Base-by-base conservation (phyloP, 2,329 filamentous ascomycete species). In the Sclerotinia borealis region DNA sequence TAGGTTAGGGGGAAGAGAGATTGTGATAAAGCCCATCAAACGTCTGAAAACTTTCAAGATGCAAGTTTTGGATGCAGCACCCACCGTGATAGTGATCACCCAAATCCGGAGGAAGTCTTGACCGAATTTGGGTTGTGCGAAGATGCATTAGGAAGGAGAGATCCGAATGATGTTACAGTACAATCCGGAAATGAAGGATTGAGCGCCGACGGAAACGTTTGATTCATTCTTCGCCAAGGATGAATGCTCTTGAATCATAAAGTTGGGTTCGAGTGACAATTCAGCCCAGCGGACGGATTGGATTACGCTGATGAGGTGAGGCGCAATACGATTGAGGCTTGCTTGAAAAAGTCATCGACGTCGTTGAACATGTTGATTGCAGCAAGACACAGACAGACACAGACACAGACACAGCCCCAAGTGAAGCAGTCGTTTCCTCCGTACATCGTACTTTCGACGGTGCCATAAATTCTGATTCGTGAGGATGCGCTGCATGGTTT, bases 141-240 rank as follows among this genome's bases (percentile, higher is more conserved):
- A 29, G 51, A 55, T 55, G 51, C 36, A 41, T 41, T 55, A 55
- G 51, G 51, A 55, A 55, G 51, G 36, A 55, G 36, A 55, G 25
- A 55, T 31, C 51, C 36, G 19, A 29, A 3, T 41, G 25, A 41
- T 41, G 51, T 29, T 55, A 41, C 36, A 27, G 29, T 55, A 41
- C 36, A 27, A 41, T 5, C 25, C 51, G 36, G 51, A 41, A 29
- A 39, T 19, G 36, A 54, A 29, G 36, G 25, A 41, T 31, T 41
- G 51, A 55, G 51, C 34, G 36, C 17, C 17, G 51, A 54, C 25
- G 5, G 22, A 29, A 39, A 29, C 36, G 36, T 27, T 29, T 22
- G 36, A 54, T 54, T 39, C 15, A 39, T 29, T 29, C 22, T 29
- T 15, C n/a, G 51, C 36, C 22, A 41, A 29, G 27, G 36, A 55